Percentiles rank a stretch among this genome's conserved stretches.
Evolutionary conservation across 352 stramenopile genomes (phyloP).

Genomic region (Pythium plurisporium): DNA sequence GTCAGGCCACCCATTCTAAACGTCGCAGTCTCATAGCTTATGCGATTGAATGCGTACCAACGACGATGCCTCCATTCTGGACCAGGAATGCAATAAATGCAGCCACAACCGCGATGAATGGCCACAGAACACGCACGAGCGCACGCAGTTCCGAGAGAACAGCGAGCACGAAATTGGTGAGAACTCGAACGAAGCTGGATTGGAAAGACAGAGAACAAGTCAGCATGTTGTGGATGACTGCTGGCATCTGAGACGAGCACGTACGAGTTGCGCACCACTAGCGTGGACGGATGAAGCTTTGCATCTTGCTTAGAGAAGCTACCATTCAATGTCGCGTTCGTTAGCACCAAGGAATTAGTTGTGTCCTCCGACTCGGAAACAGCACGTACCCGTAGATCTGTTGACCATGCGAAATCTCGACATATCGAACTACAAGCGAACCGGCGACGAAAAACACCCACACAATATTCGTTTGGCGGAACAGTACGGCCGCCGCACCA

Average conservation of each 20-base stretch:
- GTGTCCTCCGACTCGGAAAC: not conserved
- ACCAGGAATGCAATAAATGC: conserved; percentile 62
- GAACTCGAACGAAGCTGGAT: conserved; percentile 32
- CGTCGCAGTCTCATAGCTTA: too few species aligned
- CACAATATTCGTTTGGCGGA: conserved; percentile 90
- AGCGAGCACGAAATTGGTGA: conserved; percentile 61
- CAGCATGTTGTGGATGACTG: not conserved
- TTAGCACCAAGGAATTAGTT: not conserved
- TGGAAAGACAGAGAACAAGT: not conserved
- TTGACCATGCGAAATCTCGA: conserved; percentile 58
- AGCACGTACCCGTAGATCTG: conserved; percentile 65
- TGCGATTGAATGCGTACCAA: conserved; percentile 62
- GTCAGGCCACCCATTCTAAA: too few species aligned
- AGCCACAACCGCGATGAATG: conserved; percentile 53
- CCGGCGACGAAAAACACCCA: conserved; percentile 88
- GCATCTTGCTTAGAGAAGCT: conserved; percentile 22
- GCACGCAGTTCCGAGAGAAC: conserved; percentile 42
- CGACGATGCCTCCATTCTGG: conserved; percentile 74
- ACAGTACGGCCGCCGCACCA: conserved; percentile 69
- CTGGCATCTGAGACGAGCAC: not conserved
- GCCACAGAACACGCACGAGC: conserved; percentile 64
- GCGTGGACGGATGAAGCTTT: conserved; percentile 4
- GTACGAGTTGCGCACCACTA: conserved; percentile 14
- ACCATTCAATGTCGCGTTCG: not conserved
- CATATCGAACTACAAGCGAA: conserved; percentile 57